Evolutionary conservation across 495 filamentous ascomycete genomes (phyloP), one percentile per base, ranked within the genome.

Genomic region (Saxispiralis lemnorum): DNA sequence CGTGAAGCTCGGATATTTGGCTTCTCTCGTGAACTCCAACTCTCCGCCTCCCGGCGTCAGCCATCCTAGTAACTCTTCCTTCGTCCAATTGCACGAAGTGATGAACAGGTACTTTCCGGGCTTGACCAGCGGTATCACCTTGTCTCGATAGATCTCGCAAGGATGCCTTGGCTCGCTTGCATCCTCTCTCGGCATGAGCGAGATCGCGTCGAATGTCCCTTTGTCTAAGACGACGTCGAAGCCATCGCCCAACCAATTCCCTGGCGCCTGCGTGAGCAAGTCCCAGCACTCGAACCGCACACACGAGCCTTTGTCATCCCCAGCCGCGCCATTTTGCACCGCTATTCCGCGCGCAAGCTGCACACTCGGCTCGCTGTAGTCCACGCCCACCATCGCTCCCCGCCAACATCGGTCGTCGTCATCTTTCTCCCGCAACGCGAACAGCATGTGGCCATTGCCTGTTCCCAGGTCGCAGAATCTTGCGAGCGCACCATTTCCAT

Each of bases 1-100:
- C 38, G 74, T 72, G 55, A 89, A 93, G 20, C 70, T 76, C 2
- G 77, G 83, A 63, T 94, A 96, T 54, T 78, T 68, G 39, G 94
- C 72, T 50, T 67, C 69, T 0, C 74, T 76, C 51, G 74, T 72
- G 51, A 68, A 70, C 44, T 59, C 57, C 51, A 85, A 61, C 42
- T 56, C 52, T 28, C 57, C 54, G 1, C 58, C 57, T 24, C 46
- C 50, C 37, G 43, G 55, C 51, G 69, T 61, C 59, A 93, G 87
- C 84, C 85, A 92, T 10, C 53, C 56, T 45, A 67, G 63, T 54
- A 97, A 60, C 67, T 97, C 89, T 43, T 74, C 70, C 65, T 89
- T 84, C 31, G 89, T 94, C 89, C 89, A 97, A 63, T 97, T 97
- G 58, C 89, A 97, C 55, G 83, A 93, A 48, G 89, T 95, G 17